phyloP scores from a whole-genome alignment of 768 basidiomycete genomes.

The Lactarius sp. region DNA sequence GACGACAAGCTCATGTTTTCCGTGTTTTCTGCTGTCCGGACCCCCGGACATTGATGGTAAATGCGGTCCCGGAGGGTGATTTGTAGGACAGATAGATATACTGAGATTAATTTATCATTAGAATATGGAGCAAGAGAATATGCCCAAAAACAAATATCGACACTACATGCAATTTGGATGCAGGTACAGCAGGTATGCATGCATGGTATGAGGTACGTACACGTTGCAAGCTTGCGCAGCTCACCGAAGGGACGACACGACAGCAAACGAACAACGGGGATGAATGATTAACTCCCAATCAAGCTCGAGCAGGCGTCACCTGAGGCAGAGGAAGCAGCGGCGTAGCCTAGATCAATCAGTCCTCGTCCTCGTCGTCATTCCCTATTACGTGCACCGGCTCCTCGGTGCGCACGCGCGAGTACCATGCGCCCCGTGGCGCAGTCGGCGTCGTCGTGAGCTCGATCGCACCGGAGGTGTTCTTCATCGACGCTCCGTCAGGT shows the following conservation, averaged over 20 bases:
- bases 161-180: background rate
- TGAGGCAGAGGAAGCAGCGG: background rate
- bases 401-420: conserved; percentile 50
- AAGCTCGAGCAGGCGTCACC: background rate
- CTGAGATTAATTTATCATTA: background rate
- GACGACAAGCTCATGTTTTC: background rate
- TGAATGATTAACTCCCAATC: background rate
- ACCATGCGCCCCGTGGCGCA: conserved; percentile 49
- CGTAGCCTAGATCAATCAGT: background rate
- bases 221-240: background rate
- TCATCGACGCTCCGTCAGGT: conserved; percentile 23
- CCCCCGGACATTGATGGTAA: background rate
- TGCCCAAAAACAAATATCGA: background rate
- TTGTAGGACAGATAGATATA: background rate
- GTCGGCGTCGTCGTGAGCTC: conserved; percentile 37
- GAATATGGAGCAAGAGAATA: background rate
- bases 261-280: background rate
- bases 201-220: background rate
- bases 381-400: conserved; percentile 43
- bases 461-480: conserved; percentile 35
- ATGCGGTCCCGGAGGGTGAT: background rate
- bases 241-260: background rate
- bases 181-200: background rate
- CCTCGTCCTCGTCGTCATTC: conserved; percentile 41
- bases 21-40: background rate